Evolutionary conservation across 1,284 basidiomycete species (phyloP).

Genomic region (Gomphus sp.): DNA sequence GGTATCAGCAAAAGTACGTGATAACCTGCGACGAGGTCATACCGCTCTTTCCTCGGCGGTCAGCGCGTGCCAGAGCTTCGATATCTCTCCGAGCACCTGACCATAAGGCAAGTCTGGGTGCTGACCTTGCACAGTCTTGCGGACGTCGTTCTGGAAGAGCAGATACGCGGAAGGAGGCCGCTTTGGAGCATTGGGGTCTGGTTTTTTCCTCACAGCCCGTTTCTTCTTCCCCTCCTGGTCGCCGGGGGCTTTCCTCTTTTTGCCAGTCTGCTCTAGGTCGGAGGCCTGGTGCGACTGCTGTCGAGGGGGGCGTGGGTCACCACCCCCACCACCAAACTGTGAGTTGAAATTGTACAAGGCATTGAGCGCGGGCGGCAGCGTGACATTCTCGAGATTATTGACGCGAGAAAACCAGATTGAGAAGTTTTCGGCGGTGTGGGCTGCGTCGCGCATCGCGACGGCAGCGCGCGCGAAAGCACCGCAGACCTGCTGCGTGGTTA

Average conservation of each 20-base stretch:
- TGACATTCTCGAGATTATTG: not conserved
- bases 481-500: conserved; percentile 1
- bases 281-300: not conserved
- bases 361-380: not conserved
- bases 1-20: too few relatives aligned
- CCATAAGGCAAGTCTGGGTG: conserved; percentile 61
- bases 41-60: conserved; percentile 67
- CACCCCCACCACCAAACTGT: not conserved
- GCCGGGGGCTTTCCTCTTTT: conserved; percentile 28
- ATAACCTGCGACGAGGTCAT: too few relatives aligned
- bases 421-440: conserved; percentile 8
- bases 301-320: too few relatives aligned
- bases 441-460: conserved; percentile 11
- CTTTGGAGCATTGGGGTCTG: conserved; percentile 92
- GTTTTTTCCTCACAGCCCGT: conserved; percentile 31
- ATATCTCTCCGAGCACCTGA: conserved; percentile 67
- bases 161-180: conserved; percentile 92
- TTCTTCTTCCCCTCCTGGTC: conserved; percentile 34
- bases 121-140: conserved; percentile 58
- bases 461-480: conserved; percentile 8
- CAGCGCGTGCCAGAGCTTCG: conserved; percentile 69
- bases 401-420: conserved; percentile 9
- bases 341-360: not conserved
- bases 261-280: not conserved
- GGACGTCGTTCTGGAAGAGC: conserved; percentile 89